phyloP scores from a whole-genome alignment of 1,284 basidiomycete species.

The Ceratobasidium papillatum region DNA sequence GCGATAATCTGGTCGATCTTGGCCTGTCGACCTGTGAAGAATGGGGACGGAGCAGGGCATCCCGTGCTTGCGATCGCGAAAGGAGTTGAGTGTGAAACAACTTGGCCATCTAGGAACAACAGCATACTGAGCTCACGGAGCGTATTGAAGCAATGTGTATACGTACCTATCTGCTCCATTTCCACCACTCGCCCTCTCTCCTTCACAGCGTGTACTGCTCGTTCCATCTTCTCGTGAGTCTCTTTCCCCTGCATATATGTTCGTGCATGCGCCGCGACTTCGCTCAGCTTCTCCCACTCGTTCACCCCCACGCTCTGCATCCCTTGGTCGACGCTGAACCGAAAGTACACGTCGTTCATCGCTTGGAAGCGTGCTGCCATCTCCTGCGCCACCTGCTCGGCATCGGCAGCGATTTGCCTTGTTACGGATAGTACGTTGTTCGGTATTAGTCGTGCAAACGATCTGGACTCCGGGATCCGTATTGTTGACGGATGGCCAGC shows the following conservation, averaged over 20 bases:
- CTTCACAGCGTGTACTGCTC: neutral
- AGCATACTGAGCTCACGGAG: too few relatives aligned
- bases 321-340: too few relatives aligned
- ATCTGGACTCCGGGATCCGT: neutral
- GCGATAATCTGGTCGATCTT: too few relatives aligned
- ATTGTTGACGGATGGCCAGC: neutral
- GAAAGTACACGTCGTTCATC: neutral
- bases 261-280: too few relatives aligned
- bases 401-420: neutral
- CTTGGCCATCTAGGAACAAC: neutral
- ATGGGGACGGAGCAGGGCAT: neutral
- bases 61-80: neutral
- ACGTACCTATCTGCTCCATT: neutral
- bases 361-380: neutral
- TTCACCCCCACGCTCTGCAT: too few relatives aligned
- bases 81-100: neutral
- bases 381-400: constrained; percentile 17
- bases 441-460: neutral
- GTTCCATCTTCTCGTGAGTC: too few relatives aligned
- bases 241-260: too few relatives aligned
- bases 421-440: neutral
- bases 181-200: neutral
- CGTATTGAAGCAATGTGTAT: too few relatives aligned
- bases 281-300: too few relatives aligned
- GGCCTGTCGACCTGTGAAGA: too few relatives aligned